Conservation (phyloP, 805 yeast species). For the Starmerella geochares region DNA sequence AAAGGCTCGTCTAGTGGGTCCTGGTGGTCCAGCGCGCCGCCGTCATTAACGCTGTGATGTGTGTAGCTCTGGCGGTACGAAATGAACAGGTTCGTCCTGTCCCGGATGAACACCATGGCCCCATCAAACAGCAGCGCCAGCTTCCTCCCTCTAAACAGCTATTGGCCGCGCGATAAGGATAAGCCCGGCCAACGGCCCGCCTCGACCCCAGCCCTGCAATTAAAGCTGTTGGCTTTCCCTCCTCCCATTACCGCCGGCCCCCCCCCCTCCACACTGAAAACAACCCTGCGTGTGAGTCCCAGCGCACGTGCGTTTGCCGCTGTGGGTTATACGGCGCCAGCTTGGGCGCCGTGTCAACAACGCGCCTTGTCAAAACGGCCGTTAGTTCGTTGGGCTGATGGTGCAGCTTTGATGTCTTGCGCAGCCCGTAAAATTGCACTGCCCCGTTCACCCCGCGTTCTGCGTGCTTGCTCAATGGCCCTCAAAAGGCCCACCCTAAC, state of each 20-base stretch:
- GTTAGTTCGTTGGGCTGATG: too few relatives aligned
- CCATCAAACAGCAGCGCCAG: neutral
- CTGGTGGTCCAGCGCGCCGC: constrained; percentile 23
- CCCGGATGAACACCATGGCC: constrained; percentile 60
- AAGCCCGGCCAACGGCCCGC: neutral
- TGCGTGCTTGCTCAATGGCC: too few relatives aligned
- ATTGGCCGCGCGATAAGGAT: too few relatives aligned
- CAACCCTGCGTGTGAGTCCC: neutral
- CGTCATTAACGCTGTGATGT: constrained; percentile 38
- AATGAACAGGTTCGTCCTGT: constrained; percentile 81
- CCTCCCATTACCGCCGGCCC: too few relatives aligned
- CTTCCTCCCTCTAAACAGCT: too few relatives aligned
- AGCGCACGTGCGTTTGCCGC: neutral
- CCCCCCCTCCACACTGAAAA: neutral
- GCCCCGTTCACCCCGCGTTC: too few relatives aligned
- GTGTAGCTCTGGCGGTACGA: constrained; percentile 87
- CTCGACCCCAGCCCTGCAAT: neutral
- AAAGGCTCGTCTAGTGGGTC: constrained; percentile 46
- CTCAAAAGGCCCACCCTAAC: neutral
- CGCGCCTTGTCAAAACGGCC: too few relatives aligned
- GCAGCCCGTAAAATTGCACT: neutral
- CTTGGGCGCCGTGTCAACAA: too few relatives aligned
- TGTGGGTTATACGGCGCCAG: neutral
- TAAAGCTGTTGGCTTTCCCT: neutral
- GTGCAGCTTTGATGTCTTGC: too few relatives aligned